Conservation (phyloP, 169 alveolate species). For the Plasmodium ovale region DNA sequence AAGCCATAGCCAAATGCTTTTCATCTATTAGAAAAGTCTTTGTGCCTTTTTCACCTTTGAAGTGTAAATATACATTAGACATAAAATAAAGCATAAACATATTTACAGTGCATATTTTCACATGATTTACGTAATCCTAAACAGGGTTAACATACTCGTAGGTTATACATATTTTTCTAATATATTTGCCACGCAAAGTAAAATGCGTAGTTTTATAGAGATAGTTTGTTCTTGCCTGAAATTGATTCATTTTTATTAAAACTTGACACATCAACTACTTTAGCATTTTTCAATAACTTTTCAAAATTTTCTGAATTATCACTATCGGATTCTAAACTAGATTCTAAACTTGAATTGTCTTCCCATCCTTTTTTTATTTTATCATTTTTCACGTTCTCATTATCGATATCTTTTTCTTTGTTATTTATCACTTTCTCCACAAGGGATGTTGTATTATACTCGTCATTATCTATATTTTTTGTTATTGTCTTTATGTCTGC, state of each 20-base stretch:
- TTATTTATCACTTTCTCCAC: slow-evolving; percentile 39
- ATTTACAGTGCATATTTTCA: neutral
- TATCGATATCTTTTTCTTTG: slow-evolving; percentile 34
- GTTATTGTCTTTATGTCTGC: slow-evolving; percentile 19
- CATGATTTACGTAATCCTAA: neutral
- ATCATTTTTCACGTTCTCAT: slow-evolving; percentile 9
- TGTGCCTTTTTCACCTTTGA: slow-evolving; percentile 53
- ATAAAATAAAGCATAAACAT: slow-evolving; percentile 5
- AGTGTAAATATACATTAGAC: slow-evolving; percentile 10
- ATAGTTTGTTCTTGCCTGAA: slow-evolving; percentile 60
- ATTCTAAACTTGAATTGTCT: slow-evolving; percentile 49
- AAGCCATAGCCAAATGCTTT: slow-evolving; percentile 58
- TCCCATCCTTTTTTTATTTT: slow-evolving; percentile 16
- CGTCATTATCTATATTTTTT: slow-evolving; percentile 56
- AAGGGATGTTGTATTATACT: slow-evolving; percentile 63
- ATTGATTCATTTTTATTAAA: slow-evolving; percentile 56
- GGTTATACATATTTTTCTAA: slow-evolving; percentile 9
- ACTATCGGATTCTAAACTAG: slow-evolving; percentile 75
- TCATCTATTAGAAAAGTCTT: slow-evolving; percentile 32
- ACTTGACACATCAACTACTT: slow-evolving; percentile 63
- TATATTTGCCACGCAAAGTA: neutral
- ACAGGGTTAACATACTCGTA: neutral
- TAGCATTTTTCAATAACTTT: slow-evolving; percentile 71
- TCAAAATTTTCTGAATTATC: slow-evolving; percentile 75
- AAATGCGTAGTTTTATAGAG: slow-evolving; percentile 7